Evolutionary conservation across 768 basidiomycete genomes (phyloP), one percentile per base, ranked within the genome.

Genomic region (Candolleomyces efflorescens): DNA sequence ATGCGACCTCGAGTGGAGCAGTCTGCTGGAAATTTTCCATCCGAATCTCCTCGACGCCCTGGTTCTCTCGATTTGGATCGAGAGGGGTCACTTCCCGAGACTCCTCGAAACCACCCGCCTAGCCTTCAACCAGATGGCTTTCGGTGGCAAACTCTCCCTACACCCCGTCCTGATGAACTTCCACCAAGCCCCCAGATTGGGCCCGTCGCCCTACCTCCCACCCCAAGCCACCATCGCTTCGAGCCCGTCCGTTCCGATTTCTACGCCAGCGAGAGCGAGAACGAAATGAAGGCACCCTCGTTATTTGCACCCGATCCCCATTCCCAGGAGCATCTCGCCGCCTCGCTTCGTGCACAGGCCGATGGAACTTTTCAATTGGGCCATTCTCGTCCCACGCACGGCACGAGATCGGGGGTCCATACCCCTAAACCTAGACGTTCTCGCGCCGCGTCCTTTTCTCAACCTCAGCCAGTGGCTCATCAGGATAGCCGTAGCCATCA

Each of bases 171-270:
- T 1, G 62, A 83, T 60, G 86, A 90, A 63, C 47, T 86, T 13
- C 88, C 89, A 26, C 74, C 84, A 47, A 80, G 86, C 58, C 89
- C 88, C 17, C 77, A 78, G 38, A 64, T 76, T n/a, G 76, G 69
- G 12, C 54, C 74, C 7, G 65, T 81, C 55, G 76, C 84, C 47
- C 77, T 87, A 48, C 85, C 85, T 22, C 64, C 71, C 11, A 77
- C 76, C 3, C 77, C 79, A 18, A 74, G 73, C 17, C 67, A 70
- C 49, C 57, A 47, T 43, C 15, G 50, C 9, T 58, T 58, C 18
- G 57, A 58, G 17, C 57, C 57, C 11, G 57, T 58, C 43, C 51
- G 44, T 17, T 61, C 67, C 6, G 68, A 71, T 52, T 68, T 69
- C 55, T 71, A 71, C 47, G 68, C 67, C 20, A 69, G 67, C 59